These are phyloP conservation scores for Beverwykella pulmonaria DNA, from an alignment of 495 filamentous ascomycete species.

Conservation along the genomic window DNA sequence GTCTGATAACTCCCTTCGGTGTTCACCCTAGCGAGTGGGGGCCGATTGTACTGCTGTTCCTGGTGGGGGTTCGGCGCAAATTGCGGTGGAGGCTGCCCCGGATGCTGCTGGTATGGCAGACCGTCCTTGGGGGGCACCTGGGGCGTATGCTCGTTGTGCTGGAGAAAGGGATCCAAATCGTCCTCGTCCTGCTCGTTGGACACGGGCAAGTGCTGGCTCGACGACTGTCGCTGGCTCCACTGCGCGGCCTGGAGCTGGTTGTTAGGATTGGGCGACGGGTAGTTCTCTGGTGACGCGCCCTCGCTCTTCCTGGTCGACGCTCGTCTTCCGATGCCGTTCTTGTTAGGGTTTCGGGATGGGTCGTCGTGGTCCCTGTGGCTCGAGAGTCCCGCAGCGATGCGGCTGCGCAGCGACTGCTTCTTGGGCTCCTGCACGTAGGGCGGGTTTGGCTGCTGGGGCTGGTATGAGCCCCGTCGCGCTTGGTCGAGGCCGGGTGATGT, in stretches of 20 bases:
- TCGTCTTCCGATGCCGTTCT: constrained; percentile 32
- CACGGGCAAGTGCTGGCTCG: constrained; percentile 35
- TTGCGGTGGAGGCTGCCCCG: constrained; percentile 25
- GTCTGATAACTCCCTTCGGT: constrained; percentile 37
- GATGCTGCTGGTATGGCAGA: constrained; percentile 23
- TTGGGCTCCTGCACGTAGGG: constrained; percentile 23
- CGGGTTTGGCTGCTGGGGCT: constrained; percentile 23
- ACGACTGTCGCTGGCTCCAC: constrained; percentile 32
- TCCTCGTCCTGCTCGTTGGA: constrained; percentile 39
- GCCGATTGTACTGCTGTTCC: constrained; percentile 37
- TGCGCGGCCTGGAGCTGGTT: constrained; percentile 25
- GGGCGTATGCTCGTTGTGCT: constrained; percentile 32
- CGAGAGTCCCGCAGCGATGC: constrained; percentile 13
- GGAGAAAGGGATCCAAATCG: constrained; percentile 40
- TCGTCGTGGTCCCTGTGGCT: constrained; percentile 28
- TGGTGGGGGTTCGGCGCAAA: constrained; percentile 31
- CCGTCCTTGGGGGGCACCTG: constrained; percentile 36
- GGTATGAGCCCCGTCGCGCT: constrained; percentile 33
- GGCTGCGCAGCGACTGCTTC: constrained; percentile 30
- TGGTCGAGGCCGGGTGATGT: constrained; percentile 21
- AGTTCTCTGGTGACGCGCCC: constrained; percentile 2
- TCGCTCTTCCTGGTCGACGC: constrained; percentile 34
- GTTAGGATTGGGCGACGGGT: background rate
- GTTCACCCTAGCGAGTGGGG: constrained; percentile 39
- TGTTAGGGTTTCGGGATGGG: constrained; percentile 7